A percentile compares a stretch with the other conserved stretches of the same genome.
Evolutionary conservation across 805 yeast genomes (phyloP).

Genomic region (Clavispora carvajalis): DNA sequence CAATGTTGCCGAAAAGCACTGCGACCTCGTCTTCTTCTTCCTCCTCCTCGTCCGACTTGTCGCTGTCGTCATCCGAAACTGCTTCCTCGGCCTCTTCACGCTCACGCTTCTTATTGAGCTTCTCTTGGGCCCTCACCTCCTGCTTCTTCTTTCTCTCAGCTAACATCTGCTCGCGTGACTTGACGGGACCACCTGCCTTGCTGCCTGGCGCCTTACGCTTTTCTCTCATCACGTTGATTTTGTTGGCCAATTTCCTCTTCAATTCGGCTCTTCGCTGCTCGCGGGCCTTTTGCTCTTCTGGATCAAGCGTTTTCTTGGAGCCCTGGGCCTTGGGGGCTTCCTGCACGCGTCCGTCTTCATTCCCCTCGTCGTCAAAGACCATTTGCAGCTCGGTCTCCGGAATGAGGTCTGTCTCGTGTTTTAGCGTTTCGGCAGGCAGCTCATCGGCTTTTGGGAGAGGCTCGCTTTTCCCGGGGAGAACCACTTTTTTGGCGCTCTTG

Average conservation of each 20-base stretch:
- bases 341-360: conserved; percentile 30
- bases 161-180: conserved; percentile 75
- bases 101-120: conserved; percentile 35
- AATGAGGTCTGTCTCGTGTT: conserved; percentile 3
- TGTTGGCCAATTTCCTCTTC: conserved; percentile 72
- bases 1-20: conserved; percentile 75
- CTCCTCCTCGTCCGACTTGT: conserved; percentile 26
- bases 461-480: conserved; percentile 27
- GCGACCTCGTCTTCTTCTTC: conserved; percentile 20
- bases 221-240: conserved; percentile 63
- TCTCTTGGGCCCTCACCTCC: conserved; percentile 42
- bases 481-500: conserved; percentile 46
- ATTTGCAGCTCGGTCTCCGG: conserved; percentile 19
- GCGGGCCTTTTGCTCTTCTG: conserved; percentile 46
- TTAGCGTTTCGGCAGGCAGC: conserved; percentile 8
- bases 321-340: conserved; percentile 4
- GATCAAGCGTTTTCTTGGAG: conserved; percentile 25
- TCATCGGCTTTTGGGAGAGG: conserved; percentile 2
- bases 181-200: conserved; percentile 72
- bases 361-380: conserved; percentile 71
- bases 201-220: conserved; percentile 92
- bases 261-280: conserved; percentile 59
- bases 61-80: conserved; percentile 27
- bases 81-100: conserved; percentile 39
- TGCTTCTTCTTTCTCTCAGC: conserved; percentile 53